Base-by-base conservation (phyloP, 805 yeast species). In the Nakazawaea ernobii region DNA sequence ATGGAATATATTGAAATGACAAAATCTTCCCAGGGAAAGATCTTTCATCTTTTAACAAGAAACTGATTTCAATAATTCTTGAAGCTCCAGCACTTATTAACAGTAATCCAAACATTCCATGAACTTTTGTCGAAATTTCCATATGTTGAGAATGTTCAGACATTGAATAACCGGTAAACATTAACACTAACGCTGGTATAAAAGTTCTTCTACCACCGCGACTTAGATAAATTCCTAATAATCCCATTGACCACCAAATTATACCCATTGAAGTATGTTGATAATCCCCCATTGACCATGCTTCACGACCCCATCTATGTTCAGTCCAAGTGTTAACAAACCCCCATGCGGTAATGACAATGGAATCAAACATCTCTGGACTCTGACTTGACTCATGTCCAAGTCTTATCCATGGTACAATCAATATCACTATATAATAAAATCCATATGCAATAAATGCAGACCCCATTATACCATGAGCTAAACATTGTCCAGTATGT, bases 241-340 rank as follows among this genome's bases (percentile, higher is more conserved):
- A 68, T 7, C 97, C 98, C 48, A 96, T 95, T 43, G 88, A 79
- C 95, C 97, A 90, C 95, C 97, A 92, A 29, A 92, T 75, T 48
- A 92, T 86, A 1, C 98, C 98, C 96, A 92, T 89, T 17, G 94
- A 79, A 0, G 98, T 91, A 64, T 91, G 97, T 68, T 91, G 97
- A 62, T 84, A 88, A 63, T 90, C 97, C 8, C 96, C 94, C 71
- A 86, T 95, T 38, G 79, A 75, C 98, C 98, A 92, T 8, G 71
- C 79, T 60, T 90, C 94, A 30, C 63, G 60, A 35, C 95, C 95
- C 97, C 97, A 92, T 52, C 97, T 70, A 65, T 92, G 98, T 65
- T 92, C 98, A 1, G 98, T 92, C 65, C 92, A 92, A 0, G 97
- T 90, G 63, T 92, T 92, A 49, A 92, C 84, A 32, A 90, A 80